These are phyloP conservation scores for Pythium sukuiense DNA, from an alignment of 352 stramenopile species.

Conservation along the genomic window DNA sequence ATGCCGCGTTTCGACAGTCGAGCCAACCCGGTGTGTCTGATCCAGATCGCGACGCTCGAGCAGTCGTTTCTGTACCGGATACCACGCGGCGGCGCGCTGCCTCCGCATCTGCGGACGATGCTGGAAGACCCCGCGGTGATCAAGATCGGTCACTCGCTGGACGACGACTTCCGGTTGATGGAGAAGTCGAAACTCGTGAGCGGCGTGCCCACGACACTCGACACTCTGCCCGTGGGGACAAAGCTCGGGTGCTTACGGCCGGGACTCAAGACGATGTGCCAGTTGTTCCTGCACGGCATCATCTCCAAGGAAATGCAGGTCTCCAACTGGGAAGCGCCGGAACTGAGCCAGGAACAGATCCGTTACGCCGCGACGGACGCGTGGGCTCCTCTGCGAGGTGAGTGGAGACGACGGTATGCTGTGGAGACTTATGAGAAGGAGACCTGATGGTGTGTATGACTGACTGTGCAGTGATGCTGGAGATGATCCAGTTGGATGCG, in stretches of 20 bases:
- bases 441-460: slow-evolving; percentile 3
- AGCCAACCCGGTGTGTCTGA: slow-evolving; percentile 72
- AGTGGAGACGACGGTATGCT: background rate
- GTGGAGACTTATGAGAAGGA: background rate
- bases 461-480: slow-evolving; percentile 55
- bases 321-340: slow-evolving; percentile 75
- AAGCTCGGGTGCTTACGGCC: slow-evolving; percentile 77
- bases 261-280: slow-evolving; percentile 68
- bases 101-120: slow-evolving; percentile 55
- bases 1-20: slow-evolving; percentile 63
- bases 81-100: slow-evolving; percentile 46
- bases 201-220: slow-evolving; percentile 65
- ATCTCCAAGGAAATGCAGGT: slow-evolving; percentile 88
- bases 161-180: slow-evolving; percentile 72
- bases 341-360: slow-evolving; percentile 72
- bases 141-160: slow-evolving; percentile 79
- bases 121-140: slow-evolving; percentile 58
- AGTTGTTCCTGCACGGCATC: slow-evolving; percentile 65
- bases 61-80: slow-evolving; percentile 74
- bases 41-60: slow-evolving; percentile 79
- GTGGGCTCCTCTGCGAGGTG: slow-evolving; percentile 73
- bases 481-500: slow-evolving; percentile 72
- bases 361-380: slow-evolving; percentile 80
- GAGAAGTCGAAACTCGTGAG: slow-evolving; percentile 57
- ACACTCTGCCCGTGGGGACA: slow-evolving; percentile 77